Percentiles rank a stretch among this genome's conserved stretches.
Conservation (phyloP, 2,329 filamentous ascomycete genomes). For the Beauveria varroae region DNA sequence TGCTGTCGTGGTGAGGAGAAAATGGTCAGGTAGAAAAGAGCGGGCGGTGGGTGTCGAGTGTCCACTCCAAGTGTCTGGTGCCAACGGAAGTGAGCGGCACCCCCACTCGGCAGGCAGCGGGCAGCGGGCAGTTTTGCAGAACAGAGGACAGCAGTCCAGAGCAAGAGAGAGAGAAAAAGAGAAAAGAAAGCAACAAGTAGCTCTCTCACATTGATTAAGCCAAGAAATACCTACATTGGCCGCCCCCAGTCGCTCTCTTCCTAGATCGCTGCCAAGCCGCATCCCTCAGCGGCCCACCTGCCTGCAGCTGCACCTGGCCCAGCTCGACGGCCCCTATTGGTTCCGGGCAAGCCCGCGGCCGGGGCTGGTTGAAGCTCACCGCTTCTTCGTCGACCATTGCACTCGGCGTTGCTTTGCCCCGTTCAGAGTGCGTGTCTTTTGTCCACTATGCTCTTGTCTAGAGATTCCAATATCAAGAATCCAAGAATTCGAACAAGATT, state of each 20-base stretch:
- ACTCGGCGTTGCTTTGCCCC: background rate
- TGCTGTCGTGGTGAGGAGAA: background rate
- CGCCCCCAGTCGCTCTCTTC: background rate
- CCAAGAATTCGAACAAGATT: too few species aligned
- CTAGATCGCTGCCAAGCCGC: conserved; percentile 17
- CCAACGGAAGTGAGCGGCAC: background rate
- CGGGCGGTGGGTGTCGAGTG: background rate
- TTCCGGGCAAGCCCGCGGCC: background rate
- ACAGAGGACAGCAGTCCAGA: too few species aligned
- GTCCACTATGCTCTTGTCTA: background rate
- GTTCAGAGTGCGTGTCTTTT: background rate
- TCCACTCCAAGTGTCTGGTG: background rate
- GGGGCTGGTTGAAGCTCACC: conserved; percentile 12
- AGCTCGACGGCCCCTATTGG: conserved; percentile 6
- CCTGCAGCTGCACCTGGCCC: conserved; percentile 23
- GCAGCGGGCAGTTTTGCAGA: background rate
- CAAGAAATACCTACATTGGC: background rate
- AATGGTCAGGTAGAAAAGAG: background rate
- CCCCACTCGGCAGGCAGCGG: background rate
- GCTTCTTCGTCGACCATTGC: conserved; percentile 8
- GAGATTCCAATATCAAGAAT: too few species aligned
- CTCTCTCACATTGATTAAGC: too few species aligned
- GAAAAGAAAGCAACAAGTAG: too few species aligned
- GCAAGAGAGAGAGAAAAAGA: background rate
- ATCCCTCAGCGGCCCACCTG: conserved; percentile 16